Base-by-base conservation (phyloP, 768 basidiomycete species). In the Amanita polypyramis region DNA sequence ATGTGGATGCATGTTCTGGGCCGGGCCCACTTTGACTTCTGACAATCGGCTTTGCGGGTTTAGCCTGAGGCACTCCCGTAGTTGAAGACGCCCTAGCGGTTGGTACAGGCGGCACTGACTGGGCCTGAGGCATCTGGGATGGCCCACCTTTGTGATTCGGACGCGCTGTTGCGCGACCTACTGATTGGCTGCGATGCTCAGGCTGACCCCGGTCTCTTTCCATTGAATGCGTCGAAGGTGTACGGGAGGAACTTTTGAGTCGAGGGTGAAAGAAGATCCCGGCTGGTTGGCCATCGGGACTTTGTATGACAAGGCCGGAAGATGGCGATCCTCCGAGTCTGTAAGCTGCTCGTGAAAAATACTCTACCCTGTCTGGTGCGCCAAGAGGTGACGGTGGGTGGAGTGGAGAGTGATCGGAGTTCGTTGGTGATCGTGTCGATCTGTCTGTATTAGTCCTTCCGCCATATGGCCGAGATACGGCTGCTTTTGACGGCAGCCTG, bases 181-280 rank as follows among this genome's bases (percentile, higher is more conserved):
- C 20, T 12, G 39, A 33, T 11, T 15, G 35, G 9, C 29, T 40
- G 7, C 39, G 47, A 1, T 23, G 46, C 4, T 63, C 58, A 6
- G 64, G 52, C 21, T 69, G 70, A 1, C 68, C 68, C 49, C 68
- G 70, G 49, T 74, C 72, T 19, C 74, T 53, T 48, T 80, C 79
- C 65, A 73, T 71, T 7, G 62, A 57, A 20, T 63, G 64, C 37
- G 66, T 69, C 11, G 66, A 65, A 15, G 62, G 54, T 34, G 60
- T 65, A 44, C 62, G 56, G 6, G 58, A 62, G 7, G 58, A 61
- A 10, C 54, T 70, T 61, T 66, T 77, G 53, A 52, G 67, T 25
- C 75, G 72, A 1, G 94, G 95, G 52, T 93, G 86, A 65, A 98
- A 99, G 68, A 93, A 89, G 49, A 99, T 94, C 9, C 93, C 95